Base-by-base conservation (phyloP, 805 yeast species). In the Tetrapisispora pingtungensis region DNA sequence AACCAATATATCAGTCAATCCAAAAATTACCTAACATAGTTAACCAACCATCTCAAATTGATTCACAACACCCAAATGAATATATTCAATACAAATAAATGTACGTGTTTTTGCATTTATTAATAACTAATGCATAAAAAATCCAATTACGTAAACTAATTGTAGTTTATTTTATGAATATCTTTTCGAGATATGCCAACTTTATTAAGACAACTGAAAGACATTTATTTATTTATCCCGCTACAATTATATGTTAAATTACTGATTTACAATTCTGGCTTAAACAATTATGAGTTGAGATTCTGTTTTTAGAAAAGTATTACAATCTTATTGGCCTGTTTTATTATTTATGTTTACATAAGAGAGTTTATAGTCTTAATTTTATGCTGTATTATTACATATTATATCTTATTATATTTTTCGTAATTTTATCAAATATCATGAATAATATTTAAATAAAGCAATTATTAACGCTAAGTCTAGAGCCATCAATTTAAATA, bases 311-410 rank as follows among this genome's bases (percentile, higher is more conserved):
- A 37, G 6, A 13, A 18, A 26, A 14, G 26, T 13, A 15, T 28
- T 28, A 36, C 26, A n/a, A 32, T 32, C 14, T 36, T 36, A 15
- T 13, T 36, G 18, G 24, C 15, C 18, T 24, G 40, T 37, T 37
- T 20, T 17, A 37, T 37, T 37, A 37, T 37, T 26, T 37, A 27
- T 26, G 19, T 36, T 22, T 36, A 36, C 30, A 36, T 36, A 36
- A 22, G 26, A 37, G 33, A 37, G 40, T 37, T 37, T 17, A 37
- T 37, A 37, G 26, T 37, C 40, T 37, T 13, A 37, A 37, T 26
- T 28, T 37, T 28, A 37, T 37, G 40, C 40, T 37, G 40, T 28
- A 37, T 37, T 28, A 37, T 37, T 37, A 28, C 17, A 24, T 13
- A 2, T 8, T 10, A 4, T 17, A 17, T 34, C 6, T 20, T 20